phyloP scores from a whole-genome alignment of 495 filamentous ascomycete species.

The Achaetomiella virescens region DNA sequence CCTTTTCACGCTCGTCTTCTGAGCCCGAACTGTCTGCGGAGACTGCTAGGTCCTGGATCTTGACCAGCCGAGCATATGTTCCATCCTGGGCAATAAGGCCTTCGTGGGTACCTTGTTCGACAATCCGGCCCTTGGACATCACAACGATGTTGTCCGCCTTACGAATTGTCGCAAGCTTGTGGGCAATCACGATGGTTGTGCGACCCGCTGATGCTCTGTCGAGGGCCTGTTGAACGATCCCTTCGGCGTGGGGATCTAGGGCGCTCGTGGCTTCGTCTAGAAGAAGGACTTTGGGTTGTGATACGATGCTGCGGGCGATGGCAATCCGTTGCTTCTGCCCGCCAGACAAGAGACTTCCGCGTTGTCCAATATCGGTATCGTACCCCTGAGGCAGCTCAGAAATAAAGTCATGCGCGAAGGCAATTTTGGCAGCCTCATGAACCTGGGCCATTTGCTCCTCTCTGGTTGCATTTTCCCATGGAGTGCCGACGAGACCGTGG shows the following conservation, averaged over 20 bases:
- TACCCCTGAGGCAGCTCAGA: constrained; percentile 51
- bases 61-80: constrained; percentile 41
- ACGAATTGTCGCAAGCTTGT: constrained; percentile 60
- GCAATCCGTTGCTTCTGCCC: constrained; percentile 56
- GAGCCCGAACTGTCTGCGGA: constrained; percentile 32
- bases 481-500: constrained; percentile 53
- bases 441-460: constrained; percentile 48
- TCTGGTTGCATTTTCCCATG: constrained; percentile 41
- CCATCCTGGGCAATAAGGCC: constrained; percentile 50
- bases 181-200: constrained; percentile 72
- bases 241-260: constrained; percentile 61
- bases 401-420: constrained; percentile 53
- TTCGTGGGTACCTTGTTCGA: constrained; percentile 62
- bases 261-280: constrained; percentile 77
- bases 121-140: constrained; percentile 50
- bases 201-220: constrained; percentile 56
- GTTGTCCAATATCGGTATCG: constrained; percentile 50
- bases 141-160: constrained; percentile 66
- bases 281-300: constrained; percentile 68
- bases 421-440: constrained; percentile 48
- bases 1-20: background rate
- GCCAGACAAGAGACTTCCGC: constrained; percentile 42
- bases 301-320: constrained; percentile 60
- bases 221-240: constrained; percentile 59
- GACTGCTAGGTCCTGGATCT: constrained; percentile 49